Evolutionary conservation across 1,139 yeast genomes (phyloP).

Genomic region (Diutina scorzettiae): DNA sequence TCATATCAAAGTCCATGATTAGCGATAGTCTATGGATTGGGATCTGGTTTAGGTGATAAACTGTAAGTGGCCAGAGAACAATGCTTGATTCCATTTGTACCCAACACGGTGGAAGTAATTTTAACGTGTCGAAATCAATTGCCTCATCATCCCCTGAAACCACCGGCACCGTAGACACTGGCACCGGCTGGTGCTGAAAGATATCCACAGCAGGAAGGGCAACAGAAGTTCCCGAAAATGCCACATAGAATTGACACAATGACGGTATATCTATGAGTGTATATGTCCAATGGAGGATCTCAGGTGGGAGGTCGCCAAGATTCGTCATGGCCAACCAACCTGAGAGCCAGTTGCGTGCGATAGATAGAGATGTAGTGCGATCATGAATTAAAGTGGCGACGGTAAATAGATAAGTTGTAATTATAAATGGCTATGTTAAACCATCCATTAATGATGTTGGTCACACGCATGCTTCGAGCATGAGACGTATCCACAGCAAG

Average conservation of each 20-base stretch:
- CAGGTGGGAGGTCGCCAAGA: not conserved
- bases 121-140: conserved; percentile 1
- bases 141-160: not conserved
- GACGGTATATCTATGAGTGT: not conserved
- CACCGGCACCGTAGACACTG: not conserved
- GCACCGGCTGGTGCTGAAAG: not conserved
- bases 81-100: not conserved
- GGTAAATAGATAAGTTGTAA: too few relatives aligned
- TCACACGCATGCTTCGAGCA: too few relatives aligned
- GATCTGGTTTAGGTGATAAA: not conserved
- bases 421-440: too few relatives aligned
- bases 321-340: too few relatives aligned
- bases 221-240: not conserved
- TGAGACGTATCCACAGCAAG: too few relatives aligned
- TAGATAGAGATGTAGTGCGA: too few relatives aligned
- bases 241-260: not conserved
- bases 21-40: not conserved
- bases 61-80: not conserved
- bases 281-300: conserved; percentile 2
- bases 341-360: too few relatives aligned
- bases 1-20: not conserved
- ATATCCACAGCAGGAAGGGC: not conserved
- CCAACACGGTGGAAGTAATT: not conserved
- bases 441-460: too few relatives aligned
- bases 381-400: too few relatives aligned